Conservation (phyloP, 345 rosid genomes). For the Isatis tinctoria region DNA sequence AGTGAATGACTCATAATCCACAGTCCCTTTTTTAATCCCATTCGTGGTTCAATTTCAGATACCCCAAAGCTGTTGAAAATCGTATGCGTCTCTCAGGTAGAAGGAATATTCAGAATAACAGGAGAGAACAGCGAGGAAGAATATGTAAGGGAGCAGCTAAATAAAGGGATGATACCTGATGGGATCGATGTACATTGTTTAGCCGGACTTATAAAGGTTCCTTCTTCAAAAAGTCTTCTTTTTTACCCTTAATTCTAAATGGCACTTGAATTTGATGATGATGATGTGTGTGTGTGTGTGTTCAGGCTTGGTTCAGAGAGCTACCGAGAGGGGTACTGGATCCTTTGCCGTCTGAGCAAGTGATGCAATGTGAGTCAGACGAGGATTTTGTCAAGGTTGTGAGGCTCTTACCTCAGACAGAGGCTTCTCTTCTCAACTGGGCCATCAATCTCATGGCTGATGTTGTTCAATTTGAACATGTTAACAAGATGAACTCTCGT, state of each 20-base stretch:
- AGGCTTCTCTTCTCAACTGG: slow-evolving; percentile 88
- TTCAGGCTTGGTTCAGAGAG: slow-evolving; percentile 98
- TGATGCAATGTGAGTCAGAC: slow-evolving; percentile 81
- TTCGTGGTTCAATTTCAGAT: neutral
- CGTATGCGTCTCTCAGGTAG: slow-evolving; percentile 44
- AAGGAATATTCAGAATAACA: slow-evolving; percentile 92
- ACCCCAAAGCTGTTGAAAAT: neutral
- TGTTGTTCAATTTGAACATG: slow-evolving; percentile 70
- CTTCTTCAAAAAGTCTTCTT: neutral
- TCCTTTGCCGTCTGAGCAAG: slow-evolving; percentile 78
- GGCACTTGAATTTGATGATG: neutral
- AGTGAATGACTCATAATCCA: neutral
- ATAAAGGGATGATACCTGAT: slow-evolving; percentile 68
- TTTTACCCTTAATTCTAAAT: neutral
- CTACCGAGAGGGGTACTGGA: slow-evolving; percentile 88
- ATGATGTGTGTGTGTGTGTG: neutral
- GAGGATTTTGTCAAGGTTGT: slow-evolving; percentile 80
- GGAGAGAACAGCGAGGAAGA: slow-evolving; percentile 89
- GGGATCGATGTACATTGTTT: slow-evolving; percentile 91
- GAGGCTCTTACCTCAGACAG: slow-evolving; percentile 77
- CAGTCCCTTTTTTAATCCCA: neutral
- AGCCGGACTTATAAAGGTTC: slow-evolving; percentile 76
- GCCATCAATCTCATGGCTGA: slow-evolving; percentile 94
- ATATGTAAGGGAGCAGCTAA: slow-evolving; percentile 73
- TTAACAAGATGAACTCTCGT: slow-evolving; percentile 97